These are phyloP conservation scores for Sporisorium sorghi DNA, from an alignment of 1,284 basidiomycete species.

Conservation along the genomic window DNA sequence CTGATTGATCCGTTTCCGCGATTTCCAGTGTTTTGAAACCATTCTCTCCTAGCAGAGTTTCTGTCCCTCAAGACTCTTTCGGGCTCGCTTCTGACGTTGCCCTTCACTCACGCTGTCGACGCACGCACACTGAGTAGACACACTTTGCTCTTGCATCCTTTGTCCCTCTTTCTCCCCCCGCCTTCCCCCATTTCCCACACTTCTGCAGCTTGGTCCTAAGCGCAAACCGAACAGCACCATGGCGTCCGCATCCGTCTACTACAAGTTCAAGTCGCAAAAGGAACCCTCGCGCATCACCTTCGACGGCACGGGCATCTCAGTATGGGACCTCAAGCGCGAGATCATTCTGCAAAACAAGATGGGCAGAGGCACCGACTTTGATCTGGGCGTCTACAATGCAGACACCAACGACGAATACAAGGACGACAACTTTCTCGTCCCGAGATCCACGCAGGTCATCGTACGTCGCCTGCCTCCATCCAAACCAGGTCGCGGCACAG, in stretches of 20 bases:
- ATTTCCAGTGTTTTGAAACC: slow-evolving; percentile 22
- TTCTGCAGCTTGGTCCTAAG: neutral
- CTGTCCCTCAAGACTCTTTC: slow-evolving; percentile 12
- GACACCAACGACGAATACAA: slow-evolving; percentile 77
- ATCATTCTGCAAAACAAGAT: slow-evolving; percentile 96
- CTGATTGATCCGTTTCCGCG: slow-evolving; percentile 40
- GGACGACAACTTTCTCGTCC: slow-evolving; percentile 90
- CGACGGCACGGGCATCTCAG: slow-evolving; percentile 97
- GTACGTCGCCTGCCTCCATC: slow-evolving; percentile 88
- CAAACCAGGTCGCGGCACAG: slow-evolving; percentile 90
- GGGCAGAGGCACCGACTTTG: slow-evolving; percentile 95
- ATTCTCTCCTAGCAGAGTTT: neutral
- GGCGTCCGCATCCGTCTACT: slow-evolving; percentile 79
- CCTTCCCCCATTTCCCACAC: neutral
- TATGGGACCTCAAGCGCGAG: slow-evolving; percentile 98
- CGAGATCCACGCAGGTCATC: slow-evolving; percentile 91
- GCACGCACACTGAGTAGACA: slow-evolving; percentile 13
- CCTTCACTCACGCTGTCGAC: slow-evolving; percentile 6
- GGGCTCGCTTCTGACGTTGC: slow-evolving; percentile 3
- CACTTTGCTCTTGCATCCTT: slow-evolving; percentile 4
- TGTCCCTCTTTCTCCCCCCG: neutral
- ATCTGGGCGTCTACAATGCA: slow-evolving; percentile 79
- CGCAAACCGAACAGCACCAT: slow-evolving; percentile 37
- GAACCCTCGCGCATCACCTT: slow-evolving; percentile 95
- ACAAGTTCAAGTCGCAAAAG: slow-evolving; percentile 95